phyloP scores from a whole-genome alignment of 2,329 filamentous ascomycete species.

The Phialophora chinensis region DNA sequence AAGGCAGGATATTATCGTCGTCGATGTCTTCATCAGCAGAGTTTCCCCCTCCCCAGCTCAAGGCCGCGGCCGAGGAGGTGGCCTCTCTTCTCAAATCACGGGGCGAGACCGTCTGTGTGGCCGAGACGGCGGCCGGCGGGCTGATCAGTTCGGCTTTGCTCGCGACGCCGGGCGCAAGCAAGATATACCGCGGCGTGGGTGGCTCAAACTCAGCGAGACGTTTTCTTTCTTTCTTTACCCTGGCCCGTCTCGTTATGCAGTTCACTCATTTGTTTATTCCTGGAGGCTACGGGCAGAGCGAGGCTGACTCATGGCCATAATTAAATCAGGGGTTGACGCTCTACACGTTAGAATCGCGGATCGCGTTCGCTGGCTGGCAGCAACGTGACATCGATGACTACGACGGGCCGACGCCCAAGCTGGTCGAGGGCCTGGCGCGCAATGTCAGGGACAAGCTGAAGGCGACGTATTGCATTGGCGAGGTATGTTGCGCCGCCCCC shows the following conservation, averaged over 20 bases:
- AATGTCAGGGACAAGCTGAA: conserved; percentile 62
- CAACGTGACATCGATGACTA: conserved; percentile 59
- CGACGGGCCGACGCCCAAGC: conserved; percentile 63
- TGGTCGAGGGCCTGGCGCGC: conserved; percentile 63
- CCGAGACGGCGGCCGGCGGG: conserved; percentile 69
- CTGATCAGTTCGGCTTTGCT: conserved; percentile 66
- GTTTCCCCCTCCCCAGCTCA: conserved; percentile 28
- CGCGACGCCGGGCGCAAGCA: conserved; percentile 63
- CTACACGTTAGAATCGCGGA: conserved; percentile 64
- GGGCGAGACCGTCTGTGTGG: conserved; percentile 64
- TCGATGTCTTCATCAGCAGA: conserved; percentile 5
- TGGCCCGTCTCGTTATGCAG: too few species aligned
- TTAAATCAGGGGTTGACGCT: conserved; percentile 41
- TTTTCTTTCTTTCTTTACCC: background rate
- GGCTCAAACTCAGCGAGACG: background rate
- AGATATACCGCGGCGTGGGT: conserved; percentile 52
- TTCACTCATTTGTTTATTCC: too few species aligned
- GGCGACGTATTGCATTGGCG: conserved; percentile 55
- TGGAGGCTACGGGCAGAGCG: too few species aligned
- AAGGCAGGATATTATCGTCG: background rate
- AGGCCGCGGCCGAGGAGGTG: conserved; percentile 28
- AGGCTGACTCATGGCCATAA: too few species aligned
- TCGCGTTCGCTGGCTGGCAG: conserved; percentile 67
- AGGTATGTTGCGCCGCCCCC: conserved; percentile 25
- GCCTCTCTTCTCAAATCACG: conserved; percentile 50